phyloP scores from a whole-genome alignment of 768 basidiomycete genomes.

The Wakefieldia striispora region DNA sequence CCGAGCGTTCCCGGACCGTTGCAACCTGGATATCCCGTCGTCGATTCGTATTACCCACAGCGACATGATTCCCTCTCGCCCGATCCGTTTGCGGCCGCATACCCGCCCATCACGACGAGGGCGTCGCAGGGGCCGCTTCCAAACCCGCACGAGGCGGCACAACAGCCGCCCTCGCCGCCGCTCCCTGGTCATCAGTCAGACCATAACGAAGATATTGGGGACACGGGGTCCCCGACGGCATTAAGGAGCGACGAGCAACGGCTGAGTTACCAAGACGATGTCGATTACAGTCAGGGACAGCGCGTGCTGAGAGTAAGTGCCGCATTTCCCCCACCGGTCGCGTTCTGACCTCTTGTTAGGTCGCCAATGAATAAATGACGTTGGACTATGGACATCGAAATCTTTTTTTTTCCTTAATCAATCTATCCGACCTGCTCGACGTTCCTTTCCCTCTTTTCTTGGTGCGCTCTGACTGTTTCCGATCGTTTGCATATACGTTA shows the following conservation, averaged over 20 bases:
- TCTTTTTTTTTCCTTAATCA: too few species aligned
- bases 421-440: too few species aligned
- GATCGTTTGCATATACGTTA: too few species aligned
- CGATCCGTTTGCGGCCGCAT: conserved; percentile 32
- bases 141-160: conserved; percentile 17
- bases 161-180: conserved; percentile 8
- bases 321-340: neutral
- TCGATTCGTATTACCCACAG: conserved; percentile 26
- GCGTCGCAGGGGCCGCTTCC: conserved; percentile 7
- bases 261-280: conserved; percentile 30
- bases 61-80: conserved; percentile 15
- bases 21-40: conserved; percentile 26
- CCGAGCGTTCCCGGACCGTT: neutral
- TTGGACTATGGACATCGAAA: too few species aligned
- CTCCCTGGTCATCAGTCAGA: conserved; percentile 12
- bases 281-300: conserved; percentile 27
- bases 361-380: conserved; percentile 15
- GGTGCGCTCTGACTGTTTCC: too few species aligned
- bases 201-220: conserved; percentile 8
- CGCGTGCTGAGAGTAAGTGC: conserved; percentile 30
- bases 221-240: conserved; percentile 4
- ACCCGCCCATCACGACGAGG: conserved; percentile 15
- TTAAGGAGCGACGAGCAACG: conserved; percentile 20
- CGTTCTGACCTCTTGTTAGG: conserved; percentile 6
- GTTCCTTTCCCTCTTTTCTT: too few species aligned